Base-by-base conservation (phyloP, 192 early-diverging fungal species). In the Coemansia sp. region DNA sequence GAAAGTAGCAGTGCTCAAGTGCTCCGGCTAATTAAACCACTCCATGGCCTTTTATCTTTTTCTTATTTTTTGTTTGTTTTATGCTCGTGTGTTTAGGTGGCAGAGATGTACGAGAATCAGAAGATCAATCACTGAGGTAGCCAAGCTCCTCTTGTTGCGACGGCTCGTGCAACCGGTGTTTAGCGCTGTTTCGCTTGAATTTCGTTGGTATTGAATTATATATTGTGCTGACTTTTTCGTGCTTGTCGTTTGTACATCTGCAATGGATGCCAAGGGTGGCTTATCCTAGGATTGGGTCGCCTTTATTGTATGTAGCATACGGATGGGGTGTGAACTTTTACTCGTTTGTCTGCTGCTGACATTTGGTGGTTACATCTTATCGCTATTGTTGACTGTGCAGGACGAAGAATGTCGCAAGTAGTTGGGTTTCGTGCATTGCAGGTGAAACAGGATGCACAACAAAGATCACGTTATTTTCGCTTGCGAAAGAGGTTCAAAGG, bases 91-190 rank as follows among this genome's bases (percentile, higher is more conserved):
- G 15, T 28, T 64, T 81, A 81, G 79, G 70, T 84, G 42, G 79
- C 79, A 31, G 82, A 86, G 30, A 86, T 86, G 84, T 86, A 86
- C 64, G 75, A 74, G 61, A 71, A 66, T 28, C 84, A 86, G 58
- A 77, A 84, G 59, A 68, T 84, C 63, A 79, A 82, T 43, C 75
- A 74, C 12, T 76, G 21, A 46, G 25, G 7, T 18, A 13, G 4
- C 18, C 40, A 13, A n/a, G 35, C 35, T 43, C 40, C 40, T 18
- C 40, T 0, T 43, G 40, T 1, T 43, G 40, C 40, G 18, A 43
- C 40, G 18, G 40, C 13, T 13, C 40, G 13, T 16, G 13, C 40
- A 12, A 13, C 18, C 3, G 18, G 15, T 16, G 13, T 18, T 18
- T 43, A 43, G 40, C 40, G 13, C 18, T 18, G 18, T 23, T 51